Evolutionary conservation across 805 yeast species (phyloP).

Genomic region (Candida coquimbonensis): DNA sequence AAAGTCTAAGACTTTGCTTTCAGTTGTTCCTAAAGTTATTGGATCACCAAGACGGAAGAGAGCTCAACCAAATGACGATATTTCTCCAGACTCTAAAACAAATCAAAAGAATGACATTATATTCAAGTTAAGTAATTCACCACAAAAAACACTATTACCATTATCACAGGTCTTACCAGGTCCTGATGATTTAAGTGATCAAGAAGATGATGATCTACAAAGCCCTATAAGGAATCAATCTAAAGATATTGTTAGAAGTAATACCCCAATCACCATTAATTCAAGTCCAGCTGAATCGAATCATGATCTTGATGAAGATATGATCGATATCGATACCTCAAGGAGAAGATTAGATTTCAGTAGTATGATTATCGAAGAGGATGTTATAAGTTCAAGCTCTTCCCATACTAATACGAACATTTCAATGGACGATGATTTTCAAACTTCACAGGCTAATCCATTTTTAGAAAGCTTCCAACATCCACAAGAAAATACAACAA

Average conservation of each 20-base stretch:
- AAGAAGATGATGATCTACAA: neutral
- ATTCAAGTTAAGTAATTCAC: neutral
- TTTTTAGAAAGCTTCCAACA: no score
- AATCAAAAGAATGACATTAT: neutral
- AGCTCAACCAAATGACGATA: neutral
- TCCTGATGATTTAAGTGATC: neutral
- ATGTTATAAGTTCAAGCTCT: neutral
- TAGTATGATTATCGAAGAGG: neutral
- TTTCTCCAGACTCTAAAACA: neutral
- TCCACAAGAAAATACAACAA: no score
- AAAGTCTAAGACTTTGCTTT: neutral
- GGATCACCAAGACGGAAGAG: neutral
- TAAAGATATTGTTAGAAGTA: neutral
- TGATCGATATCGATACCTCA: neutral
- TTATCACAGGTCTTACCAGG: neutral
- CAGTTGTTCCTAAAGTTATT: neutral
- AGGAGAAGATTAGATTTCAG: slow-evolving; percentile 1
- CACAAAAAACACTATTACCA: neutral
- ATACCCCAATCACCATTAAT: neutral
- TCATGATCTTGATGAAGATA: neutral
- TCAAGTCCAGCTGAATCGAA: neutral
- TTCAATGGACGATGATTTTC: no score
- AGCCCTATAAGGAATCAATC: neutral
- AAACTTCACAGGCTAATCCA: no score
- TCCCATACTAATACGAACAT: neutral